Percentiles rank a stretch among this genome's conserved stretches.
These are phyloP conservation scores for Gastrolobium villosum DNA, from an alignment of 306 rosid genomes.

Conservation along the genomic window DNA sequence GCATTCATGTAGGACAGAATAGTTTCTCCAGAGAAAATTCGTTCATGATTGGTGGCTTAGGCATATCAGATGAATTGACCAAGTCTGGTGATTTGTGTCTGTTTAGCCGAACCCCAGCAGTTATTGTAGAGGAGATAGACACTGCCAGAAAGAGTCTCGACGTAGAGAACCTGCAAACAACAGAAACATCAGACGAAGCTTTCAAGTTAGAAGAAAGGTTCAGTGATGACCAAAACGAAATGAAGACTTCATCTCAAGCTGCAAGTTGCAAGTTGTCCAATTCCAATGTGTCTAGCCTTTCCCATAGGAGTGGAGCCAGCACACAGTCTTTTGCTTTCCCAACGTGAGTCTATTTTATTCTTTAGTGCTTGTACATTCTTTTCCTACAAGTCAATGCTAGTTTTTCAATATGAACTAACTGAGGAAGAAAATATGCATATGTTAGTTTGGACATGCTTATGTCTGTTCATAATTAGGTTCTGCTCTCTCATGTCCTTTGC, in stretches of 20 bases:
- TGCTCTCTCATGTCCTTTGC: background rate
- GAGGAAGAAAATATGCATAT: slow-evolving; percentile 31
- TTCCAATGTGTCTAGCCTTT: slow-evolving; percentile 49
- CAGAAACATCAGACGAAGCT: slow-evolving; percentile 40
- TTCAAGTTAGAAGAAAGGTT: slow-evolving; percentile 32
- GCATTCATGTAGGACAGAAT: slow-evolving; percentile 70
- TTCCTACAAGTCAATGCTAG: slow-evolving; percentile 10
- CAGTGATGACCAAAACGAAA: slow-evolving; percentile 26
- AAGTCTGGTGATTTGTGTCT: slow-evolving; percentile 57
- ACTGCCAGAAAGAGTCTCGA: slow-evolving; percentile 33
- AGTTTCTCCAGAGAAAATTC: slow-evolving; percentile 67
- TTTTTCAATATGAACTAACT: slow-evolving; percentile 8
- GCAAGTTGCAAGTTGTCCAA: slow-evolving; percentile 44
- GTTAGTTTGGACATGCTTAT: background rate
- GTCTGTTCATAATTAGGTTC: background rate
- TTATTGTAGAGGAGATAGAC: slow-evolving; percentile 42
- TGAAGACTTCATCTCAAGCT: slow-evolving; percentile 36
- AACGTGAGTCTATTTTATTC: slow-evolving; percentile 62
- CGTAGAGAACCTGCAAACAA: slow-evolving; percentile 38
- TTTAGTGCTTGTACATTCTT: background rate
- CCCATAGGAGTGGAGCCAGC: slow-evolving; percentile 54
- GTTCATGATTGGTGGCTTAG: slow-evolving; percentile 45
- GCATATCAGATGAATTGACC: slow-evolving; percentile 49
- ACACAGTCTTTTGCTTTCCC: slow-evolving; percentile 61
- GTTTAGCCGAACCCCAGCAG: slow-evolving; percentile 46